Evolutionary conservation across 495 filamentous ascomycete genomes (phyloP).

Genomic region (Acidiella bohemica): DNA sequence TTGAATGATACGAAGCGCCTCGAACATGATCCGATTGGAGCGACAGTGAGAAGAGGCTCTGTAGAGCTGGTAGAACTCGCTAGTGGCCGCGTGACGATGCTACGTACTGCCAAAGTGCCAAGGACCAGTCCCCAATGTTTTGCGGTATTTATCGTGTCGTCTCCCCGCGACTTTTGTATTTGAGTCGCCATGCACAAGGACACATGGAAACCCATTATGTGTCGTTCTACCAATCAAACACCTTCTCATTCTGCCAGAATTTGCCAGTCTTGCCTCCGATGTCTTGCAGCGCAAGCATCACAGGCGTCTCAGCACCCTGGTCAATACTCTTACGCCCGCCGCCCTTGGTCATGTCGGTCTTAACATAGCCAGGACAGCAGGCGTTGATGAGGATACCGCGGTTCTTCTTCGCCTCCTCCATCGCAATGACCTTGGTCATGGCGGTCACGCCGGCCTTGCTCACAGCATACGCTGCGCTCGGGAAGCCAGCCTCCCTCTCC

Average conservation of each 20-base stretch:
- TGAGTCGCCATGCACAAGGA: too few species aligned
- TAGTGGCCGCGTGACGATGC: too few species aligned
- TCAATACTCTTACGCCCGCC: conserved; percentile 34
- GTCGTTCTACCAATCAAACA: conserved; percentile 31
- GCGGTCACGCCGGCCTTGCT: conserved; percentile 36
- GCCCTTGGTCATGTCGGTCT: conserved; percentile 41
- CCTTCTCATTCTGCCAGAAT: conserved; percentile 36
- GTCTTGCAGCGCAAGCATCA: conserved; percentile 38
- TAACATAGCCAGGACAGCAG: conserved; percentile 39
- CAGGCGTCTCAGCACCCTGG: conserved; percentile 39
- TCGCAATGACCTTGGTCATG: conserved; percentile 31
- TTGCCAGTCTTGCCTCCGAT: conserved; percentile 29
- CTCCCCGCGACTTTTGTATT: too few species aligned
- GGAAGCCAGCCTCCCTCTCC: conserved; percentile 34
- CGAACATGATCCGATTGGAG: too few species aligned
- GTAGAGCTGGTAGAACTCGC: too few species aligned
- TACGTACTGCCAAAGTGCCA: too few species aligned
- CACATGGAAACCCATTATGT: too few species aligned
- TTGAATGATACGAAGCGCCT: too few species aligned
- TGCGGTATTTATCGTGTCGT: too few species aligned
- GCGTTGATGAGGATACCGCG: conserved; percentile 34
- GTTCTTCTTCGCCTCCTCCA: conserved; percentile 25
- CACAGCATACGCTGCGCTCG: conserved; percentile 35
- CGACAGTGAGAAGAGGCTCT: too few species aligned
- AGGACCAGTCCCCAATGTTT: too few species aligned